Percentiles rank a stretch among this genome's conserved stretches.
Conservation (phyloP, 371 early-diverging fungal species). For the Dinochytrium kinnereticum region DNA sequence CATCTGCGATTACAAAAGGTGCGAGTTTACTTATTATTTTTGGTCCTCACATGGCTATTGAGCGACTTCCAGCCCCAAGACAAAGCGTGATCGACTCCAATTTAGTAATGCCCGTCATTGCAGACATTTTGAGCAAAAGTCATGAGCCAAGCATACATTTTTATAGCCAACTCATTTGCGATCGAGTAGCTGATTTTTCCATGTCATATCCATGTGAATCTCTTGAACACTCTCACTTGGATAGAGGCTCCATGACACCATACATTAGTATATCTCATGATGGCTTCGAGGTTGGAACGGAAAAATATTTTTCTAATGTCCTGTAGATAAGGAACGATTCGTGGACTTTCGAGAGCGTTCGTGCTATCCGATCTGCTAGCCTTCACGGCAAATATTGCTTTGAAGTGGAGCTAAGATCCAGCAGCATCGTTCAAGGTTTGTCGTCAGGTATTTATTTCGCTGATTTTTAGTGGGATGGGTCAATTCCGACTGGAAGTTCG, state of each 20-base stretch:
- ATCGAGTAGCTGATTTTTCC: constrained; percentile 24
- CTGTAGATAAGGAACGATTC: constrained; percentile 50
- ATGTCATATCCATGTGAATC: background rate
- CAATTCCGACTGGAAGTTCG: constrained; percentile 53
- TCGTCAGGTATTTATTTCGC: background rate
- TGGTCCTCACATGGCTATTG: too few relatives aligned
- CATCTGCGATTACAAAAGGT: background rate
- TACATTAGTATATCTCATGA: constrained; percentile 24
- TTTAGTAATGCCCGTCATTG: background rate
- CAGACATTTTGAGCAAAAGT: background rate
- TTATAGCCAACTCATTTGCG: constrained; percentile 24
- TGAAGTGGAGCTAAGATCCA: constrained; percentile 64
- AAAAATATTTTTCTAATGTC: background rate
- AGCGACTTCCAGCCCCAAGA: background rate
- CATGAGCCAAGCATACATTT: background rate
- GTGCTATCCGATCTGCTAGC: constrained; percentile 48
- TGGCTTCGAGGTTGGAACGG: constrained; percentile 15
- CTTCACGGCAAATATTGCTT: constrained; percentile 56
- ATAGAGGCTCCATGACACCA: constrained; percentile 24
- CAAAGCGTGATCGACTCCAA: background rate
- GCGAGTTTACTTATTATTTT: background rate
- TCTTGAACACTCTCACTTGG: constrained; percentile 8
- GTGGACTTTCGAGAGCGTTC: constrained; percentile 79
- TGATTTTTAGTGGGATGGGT: constrained; percentile 66
- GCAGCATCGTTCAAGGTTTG: constrained; percentile 67